Evolutionary conservation across 2,329 filamentous ascomycete species (phyloP), one percentile per base, ranked within the genome.

Genomic region (Domatiomyces globalis): DNA sequence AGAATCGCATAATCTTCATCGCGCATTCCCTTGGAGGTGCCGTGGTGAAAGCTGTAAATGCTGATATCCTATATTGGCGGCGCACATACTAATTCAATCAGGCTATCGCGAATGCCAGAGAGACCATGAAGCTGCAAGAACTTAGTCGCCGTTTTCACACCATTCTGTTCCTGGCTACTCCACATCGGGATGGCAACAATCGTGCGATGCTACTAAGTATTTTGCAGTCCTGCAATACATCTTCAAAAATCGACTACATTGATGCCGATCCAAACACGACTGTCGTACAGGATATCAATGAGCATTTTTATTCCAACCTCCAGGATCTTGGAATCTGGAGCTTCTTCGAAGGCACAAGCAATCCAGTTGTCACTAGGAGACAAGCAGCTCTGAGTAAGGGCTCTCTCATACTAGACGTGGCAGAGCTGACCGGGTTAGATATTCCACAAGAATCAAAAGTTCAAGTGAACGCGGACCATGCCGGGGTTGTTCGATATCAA

Each of bases 261-360:
- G 22, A 25, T 6, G 22, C 22, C 22, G 22, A 25, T 6, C 22
- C 59, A 10, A 65, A 64, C 46, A 70, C 71, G 2, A 51, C 53
- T 5, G 52, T 63, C 1, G 48, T 73, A 7, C 54, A 64, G 45
- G 58, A 63, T 2, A 65, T 74, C 50, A 75, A 75, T 55, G 69
- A 73, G 4, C 56, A 66, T 18, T 76, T 75, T 54, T 66, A 67
- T 1, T 65, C 71, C 46, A 58, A 66, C 51, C 63, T 65, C 0
- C 55, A 60, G 4, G 57, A 61, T 15, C 53, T 73, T 1, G 56
- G 63, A 2, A 58, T 74, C 4, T 65, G 64, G 57, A 74, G 71
- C 0, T 75, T 74, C 56, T 74, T 72, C 55, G 73, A 75, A 53
- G 22, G 45, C 43, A 49, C 33, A 8, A 12, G 45, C 4, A 63